Base-by-base conservation (phyloP, 78 protist species). In the Dictyostelium intermedium region DNA sequence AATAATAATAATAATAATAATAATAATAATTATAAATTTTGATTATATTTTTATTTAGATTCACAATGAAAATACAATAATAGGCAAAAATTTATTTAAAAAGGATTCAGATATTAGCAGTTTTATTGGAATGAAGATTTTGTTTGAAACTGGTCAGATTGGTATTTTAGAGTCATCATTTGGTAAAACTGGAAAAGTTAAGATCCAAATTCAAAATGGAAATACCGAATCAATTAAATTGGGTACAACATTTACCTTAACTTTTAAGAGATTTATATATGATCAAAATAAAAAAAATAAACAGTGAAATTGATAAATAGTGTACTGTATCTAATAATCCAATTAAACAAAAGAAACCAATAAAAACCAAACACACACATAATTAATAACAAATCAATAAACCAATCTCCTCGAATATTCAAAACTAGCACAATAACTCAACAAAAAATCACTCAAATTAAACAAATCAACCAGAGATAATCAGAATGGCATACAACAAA, bases 151-250 rank as follows among this genome's bases (percentile, higher is more conserved):
- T 73, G 95, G 95, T 39, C 72, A 3, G 4, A 63, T 5, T 32
- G 99, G 98, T 35, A 5, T 27, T 11, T 91, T 98, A 43, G 98
- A 97, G 18, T 91, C 96, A 3, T n/a, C 97, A 20, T 98, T 98
- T 60, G 99, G 99, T 10, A 92, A 96, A 43, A 66, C 96, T 91
- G 99, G 99, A 4, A 98, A 98, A 84, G 91, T 91, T 79, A 91
- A 87, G 27, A 94, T 95, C 9, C 56, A 72, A 39, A 16, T 76
- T 11, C 27, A 66, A 5, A 72, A 41, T 27, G 81, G 23, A 2
- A 11, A 27, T 25, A 1, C 80, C 9, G 27, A 60, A 9, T 37
- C 85, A 30, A 14, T 86, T 25, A 86, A 78, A 63, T 16, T 74
- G 4, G 73, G 85, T 30, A 32, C 53, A 45, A 43, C 16, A 16